A percentile compares a stretch with the other conserved stretches of the same genome.
Evolutionary conservation across 2,329 filamentous ascomycete species (phyloP).

Genomic region (Mycosphaerella sp.): DNA sequence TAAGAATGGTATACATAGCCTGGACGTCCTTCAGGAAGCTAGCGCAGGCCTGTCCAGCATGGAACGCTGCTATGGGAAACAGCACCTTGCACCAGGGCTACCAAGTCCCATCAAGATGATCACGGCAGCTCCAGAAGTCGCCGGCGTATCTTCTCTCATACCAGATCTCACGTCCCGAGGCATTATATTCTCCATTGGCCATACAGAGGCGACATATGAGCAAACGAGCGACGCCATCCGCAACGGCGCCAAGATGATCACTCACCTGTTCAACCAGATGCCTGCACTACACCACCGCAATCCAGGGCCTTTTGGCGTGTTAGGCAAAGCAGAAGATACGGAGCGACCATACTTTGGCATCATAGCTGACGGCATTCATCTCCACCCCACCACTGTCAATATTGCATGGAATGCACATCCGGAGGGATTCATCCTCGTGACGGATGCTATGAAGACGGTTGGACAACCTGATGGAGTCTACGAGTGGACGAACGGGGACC

Average conservation of each 20-base stretch:
- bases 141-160: constrained; percentile 60
- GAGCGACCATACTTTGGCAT: constrained; percentile 75
- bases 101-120: constrained; percentile 63
- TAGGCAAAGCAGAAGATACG: constrained; percentile 53
- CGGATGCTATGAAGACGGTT: constrained; percentile 83
- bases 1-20: constrained; percentile 82
- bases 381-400: constrained; percentile 81
- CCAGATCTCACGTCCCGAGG: constrained; percentile 57
- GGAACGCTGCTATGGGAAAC: constrained; percentile 63
- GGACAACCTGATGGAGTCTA: constrained; percentile 80
- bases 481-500: constrained; percentile 71
- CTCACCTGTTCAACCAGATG: constrained; percentile 54
- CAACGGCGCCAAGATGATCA: constrained; percentile 48
- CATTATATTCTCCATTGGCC: constrained; percentile 64
- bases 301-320: constrained; percentile 79
- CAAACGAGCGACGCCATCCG: constrained; percentile 43
- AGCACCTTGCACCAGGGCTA: constrained; percentile 52
- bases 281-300: constrained; percentile 61
- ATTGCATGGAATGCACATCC: constrained; percentile 85
- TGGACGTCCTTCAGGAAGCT: constrained; percentile 61
- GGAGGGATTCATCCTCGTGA: constrained; percentile 78
- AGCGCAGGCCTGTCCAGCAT: constrained; percentile 59
- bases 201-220: constrained; percentile 46
- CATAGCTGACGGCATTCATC: constrained; percentile 84
- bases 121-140: constrained; percentile 74